A percentile compares a stretch with the other conserved stretches of the same genome.
Conservation (phyloP, 768 basidiomycete species). For the Chalciporus piperatus region DNA sequence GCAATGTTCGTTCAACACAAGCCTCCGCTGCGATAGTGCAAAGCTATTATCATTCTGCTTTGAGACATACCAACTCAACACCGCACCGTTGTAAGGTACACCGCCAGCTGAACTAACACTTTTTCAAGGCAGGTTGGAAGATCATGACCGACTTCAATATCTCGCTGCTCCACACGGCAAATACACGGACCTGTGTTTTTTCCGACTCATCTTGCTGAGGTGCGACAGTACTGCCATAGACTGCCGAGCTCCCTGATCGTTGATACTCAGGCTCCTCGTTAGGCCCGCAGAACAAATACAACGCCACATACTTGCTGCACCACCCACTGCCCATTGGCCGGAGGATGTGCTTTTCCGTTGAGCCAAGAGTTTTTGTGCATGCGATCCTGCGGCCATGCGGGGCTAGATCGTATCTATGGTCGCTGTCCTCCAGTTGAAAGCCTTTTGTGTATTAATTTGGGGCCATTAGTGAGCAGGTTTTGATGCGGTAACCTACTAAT, state of each 20-base stretch:
- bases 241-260: no score
- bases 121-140: no score
- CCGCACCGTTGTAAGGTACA: no score
- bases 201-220: neutral
- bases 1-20: no score
- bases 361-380: neutral
- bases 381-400: neutral
- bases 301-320: neutral
- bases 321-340: no score
- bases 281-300: slow-evolving; percentile 5
- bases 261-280: neutral
- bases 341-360: neutral
- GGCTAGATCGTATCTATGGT: slow-evolving; percentile 2
- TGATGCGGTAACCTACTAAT: neutral
- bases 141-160: no score
- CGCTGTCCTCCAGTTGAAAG: neutral
- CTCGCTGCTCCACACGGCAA: no score
- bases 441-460: neutral
- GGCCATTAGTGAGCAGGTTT: neutral
- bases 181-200: neutral
- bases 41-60: no score
- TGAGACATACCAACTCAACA: no score
- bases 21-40: no score
- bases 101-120: no score
- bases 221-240: no score